phyloP scores from a whole-genome alignment of 768 basidiomycete genomes.

The Termitomyces sp. region DNA sequence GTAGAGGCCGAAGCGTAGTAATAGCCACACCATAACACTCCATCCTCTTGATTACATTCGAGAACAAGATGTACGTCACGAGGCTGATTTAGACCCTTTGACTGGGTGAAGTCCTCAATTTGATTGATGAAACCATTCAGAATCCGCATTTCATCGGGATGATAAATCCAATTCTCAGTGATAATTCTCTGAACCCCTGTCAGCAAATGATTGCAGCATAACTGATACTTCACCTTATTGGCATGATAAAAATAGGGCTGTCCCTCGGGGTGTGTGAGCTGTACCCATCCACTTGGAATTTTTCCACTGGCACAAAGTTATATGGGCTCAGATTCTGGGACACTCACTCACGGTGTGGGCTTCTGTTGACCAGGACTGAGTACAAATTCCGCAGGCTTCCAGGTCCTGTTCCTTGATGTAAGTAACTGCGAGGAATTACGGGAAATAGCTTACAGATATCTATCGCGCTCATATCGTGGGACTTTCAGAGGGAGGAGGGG shows the following conservation, averaged over 20 bases:
- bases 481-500: no score
- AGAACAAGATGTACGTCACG: conserved; percentile 3
- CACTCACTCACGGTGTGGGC: no score
- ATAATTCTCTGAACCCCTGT: conserved; percentile 1
- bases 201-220: neutral
- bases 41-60: neutral
- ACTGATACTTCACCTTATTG: neutral
- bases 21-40: conserved; percentile 1
- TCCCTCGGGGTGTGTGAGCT: no score
- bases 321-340: no score
- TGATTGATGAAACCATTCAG: neutral
- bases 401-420: no score
- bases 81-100: neutral
- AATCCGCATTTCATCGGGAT: neutral
- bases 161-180: conserved; percentile 6
- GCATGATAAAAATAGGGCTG: neutral
- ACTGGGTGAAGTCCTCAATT: neutral
- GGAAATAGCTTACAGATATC: no score
- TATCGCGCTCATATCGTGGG: no score
- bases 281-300: no score
- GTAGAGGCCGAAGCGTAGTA: conserved; percentile 1
- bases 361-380: no score
- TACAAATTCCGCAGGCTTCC: no score
- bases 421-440: no score
- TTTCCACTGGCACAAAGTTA: no score